phyloP scores from a whole-genome alignment of 2,329 filamentous ascomycete genomes.

The Sporothrix schenckii region DNA sequence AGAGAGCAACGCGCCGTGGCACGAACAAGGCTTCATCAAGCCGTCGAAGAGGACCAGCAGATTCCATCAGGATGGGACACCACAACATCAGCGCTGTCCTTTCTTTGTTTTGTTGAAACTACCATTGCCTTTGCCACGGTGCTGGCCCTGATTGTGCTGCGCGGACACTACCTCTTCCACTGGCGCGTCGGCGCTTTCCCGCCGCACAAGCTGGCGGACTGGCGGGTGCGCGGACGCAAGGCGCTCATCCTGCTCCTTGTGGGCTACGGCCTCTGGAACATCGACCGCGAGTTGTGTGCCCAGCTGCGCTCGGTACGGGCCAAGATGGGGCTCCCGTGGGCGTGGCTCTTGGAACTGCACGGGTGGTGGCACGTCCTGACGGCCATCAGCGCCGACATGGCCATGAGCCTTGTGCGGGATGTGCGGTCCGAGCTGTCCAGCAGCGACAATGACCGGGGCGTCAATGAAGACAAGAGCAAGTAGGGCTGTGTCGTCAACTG shows the following conservation, averaged over 20 bases:
- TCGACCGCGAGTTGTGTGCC: slow-evolving; percentile 57
- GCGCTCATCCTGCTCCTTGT: slow-evolving; percentile 45
- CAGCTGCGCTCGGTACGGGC: slow-evolving; percentile 51
- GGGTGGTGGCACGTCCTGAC: slow-evolving; percentile 67
- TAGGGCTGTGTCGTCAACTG: background rate
- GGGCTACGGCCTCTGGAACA: slow-evolving; percentile 59
- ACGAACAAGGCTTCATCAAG: no score
- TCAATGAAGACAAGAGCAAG: background rate
- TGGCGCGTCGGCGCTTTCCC: slow-evolving; percentile 39
- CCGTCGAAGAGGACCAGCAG: no score
- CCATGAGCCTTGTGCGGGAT: slow-evolving; percentile 45
- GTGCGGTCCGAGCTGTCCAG: slow-evolving; percentile 31
- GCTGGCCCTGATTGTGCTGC: slow-evolving; percentile 42
- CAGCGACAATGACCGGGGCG: background rate
- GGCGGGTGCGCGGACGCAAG: slow-evolving; percentile 40
- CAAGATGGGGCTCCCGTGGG: slow-evolving; percentile 56
- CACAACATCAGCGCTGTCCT: no score
- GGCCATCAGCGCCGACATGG: slow-evolving; percentile 53
- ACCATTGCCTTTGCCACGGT: slow-evolving; percentile 44
- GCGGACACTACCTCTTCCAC: slow-evolving; percentile 44
- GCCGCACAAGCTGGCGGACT: slow-evolving; percentile 38
- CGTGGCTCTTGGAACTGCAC: slow-evolving; percentile 60
- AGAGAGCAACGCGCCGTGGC: no score
- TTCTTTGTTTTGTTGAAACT: no score
- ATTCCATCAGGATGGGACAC: no score